These are phyloP conservation scores for Gracilaria gracilis DNA, from an alignment of 23 red algal species.

Conservation along the genomic window DNA sequence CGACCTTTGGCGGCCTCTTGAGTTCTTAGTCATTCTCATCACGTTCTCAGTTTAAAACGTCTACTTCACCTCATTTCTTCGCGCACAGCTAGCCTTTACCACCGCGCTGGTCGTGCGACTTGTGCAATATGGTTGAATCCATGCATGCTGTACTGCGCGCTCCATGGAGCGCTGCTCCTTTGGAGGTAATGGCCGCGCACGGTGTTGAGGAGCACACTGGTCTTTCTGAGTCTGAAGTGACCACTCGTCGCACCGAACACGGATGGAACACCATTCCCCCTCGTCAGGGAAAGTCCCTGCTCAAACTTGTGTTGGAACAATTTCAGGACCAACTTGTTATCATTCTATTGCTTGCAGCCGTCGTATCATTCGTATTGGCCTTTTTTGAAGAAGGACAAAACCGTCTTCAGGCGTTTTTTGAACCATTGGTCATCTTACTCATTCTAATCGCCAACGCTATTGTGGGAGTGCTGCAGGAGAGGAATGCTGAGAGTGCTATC, in stretches of 20 bases:
- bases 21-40: neutral
- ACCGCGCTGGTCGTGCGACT: neutral
- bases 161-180: conserved; percentile 63
- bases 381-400: conserved; percentile 87
- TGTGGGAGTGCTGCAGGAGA: conserved; percentile 96
- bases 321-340: conserved; percentile 97
- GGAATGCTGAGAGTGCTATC: conserved; percentile 94
- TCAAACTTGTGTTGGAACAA: conserved; percentile 91
- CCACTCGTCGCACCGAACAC: conserved; percentile 52
- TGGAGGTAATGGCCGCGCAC: conserved; percentile 69
- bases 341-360: conserved; percentile 87
- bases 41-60: neutral
- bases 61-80: neutral
- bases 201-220: conserved; percentile 67
- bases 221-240: conserved; percentile 76
- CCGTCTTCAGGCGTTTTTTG: conserved; percentile 88
- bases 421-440: conserved; percentile 94
- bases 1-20: neutral
- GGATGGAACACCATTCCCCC: conserved; percentile 79
- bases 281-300: conserved; percentile 71
- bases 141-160: conserved; percentile 24
- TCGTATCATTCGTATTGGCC: conserved; percentile 90
- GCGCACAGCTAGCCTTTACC: neutral
- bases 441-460: conserved; percentile 97
- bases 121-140: conserved; percentile 28